phyloP scores from a whole-genome alignment of 768 basidiomycete genomes.

The Collybiopsis luxurians region DNA sequence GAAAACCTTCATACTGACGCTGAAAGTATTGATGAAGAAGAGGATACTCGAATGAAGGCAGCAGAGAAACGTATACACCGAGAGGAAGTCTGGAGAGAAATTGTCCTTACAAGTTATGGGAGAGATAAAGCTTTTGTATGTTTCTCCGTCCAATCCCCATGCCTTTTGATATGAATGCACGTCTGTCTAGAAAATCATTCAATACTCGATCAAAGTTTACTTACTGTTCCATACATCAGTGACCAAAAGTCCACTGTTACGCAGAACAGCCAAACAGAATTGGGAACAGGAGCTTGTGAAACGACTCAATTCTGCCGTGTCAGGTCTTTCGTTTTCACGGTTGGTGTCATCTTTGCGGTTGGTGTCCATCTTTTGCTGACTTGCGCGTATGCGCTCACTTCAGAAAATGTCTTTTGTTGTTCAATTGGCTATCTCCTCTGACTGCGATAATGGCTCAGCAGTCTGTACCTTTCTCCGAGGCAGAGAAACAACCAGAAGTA shows the following conservation, averaged over 20 bases:
- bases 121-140: conserved; percentile 85
- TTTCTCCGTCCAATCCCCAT: conserved; percentile 11
- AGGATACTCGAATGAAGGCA: conserved; percentile 41
- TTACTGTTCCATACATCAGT: conserved; percentile 65
- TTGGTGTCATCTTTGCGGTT: conserved; percentile 23
- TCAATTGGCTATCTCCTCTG: conserved; percentile 82
- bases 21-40: conserved; percentile 45
- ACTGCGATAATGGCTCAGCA: conserved; percentile 71
- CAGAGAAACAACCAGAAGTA: conserved; percentile 32
- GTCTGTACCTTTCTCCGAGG: conserved; percentile 54
- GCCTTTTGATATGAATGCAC: conserved; percentile 4
- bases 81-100: conserved; percentile 80
- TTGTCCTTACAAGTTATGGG: conserved; percentile 73
- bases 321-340: conserved; percentile 77
- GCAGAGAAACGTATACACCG: conserved; percentile 46
- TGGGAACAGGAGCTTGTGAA: conserved; percentile 59
- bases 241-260: conserved; percentile 43
- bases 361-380: not conserved
- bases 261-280: conserved; percentile 39
- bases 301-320: conserved; percentile 59
- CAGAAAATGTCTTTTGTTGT: conserved; percentile 78
- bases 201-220: conserved; percentile 77
- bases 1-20: conserved; percentile 30
- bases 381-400: not conserved
- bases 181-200: conserved; percentile 70